These are phyloP conservation scores for Solanum hybrid DNA, from an alignment of 305 asterid genomes.

Conservation along the genomic window DNA sequence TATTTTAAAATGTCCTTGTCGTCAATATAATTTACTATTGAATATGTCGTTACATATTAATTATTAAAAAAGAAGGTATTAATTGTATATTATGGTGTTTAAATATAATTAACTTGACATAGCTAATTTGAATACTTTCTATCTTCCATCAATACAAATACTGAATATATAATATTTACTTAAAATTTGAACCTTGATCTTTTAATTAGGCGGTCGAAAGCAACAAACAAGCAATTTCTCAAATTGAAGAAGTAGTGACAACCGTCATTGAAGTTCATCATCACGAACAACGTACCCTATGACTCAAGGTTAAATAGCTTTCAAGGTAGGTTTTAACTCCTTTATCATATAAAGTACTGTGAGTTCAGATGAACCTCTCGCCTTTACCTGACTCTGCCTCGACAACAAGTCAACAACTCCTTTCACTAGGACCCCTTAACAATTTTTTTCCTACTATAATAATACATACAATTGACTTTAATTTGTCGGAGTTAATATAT, in stretches of 20 bases:
- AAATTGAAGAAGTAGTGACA: neutral
- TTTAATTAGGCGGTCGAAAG: neutral
- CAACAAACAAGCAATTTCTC: neutral
- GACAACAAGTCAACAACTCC: neutral
- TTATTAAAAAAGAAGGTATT: neutral
- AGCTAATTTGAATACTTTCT: neutral
- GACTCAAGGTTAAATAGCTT: neutral
- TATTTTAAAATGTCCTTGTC: too few relatives aligned
- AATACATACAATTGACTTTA: neutral
- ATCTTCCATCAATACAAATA: neutral
- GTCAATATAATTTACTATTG: neutral
- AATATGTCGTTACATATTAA: neutral
- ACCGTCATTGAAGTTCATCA: too few relatives aligned
- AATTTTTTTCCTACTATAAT: constrained; percentile 1
- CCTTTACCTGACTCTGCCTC: too few relatives aligned
- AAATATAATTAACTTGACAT: too few relatives aligned
- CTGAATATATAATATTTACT: neutral
- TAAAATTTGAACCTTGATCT: neutral
- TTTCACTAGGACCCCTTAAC: neutral
- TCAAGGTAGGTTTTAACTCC: too few relatives aligned
- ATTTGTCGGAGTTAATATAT: neutral
- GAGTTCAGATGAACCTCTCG: neutral
- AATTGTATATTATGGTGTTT: neutral
- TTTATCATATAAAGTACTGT: too few relatives aligned
- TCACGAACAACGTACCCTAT: neutral